phyloP scores from a whole-genome alignment of 306 rosid species.

The Herpetospermum pedunculosum region DNA sequence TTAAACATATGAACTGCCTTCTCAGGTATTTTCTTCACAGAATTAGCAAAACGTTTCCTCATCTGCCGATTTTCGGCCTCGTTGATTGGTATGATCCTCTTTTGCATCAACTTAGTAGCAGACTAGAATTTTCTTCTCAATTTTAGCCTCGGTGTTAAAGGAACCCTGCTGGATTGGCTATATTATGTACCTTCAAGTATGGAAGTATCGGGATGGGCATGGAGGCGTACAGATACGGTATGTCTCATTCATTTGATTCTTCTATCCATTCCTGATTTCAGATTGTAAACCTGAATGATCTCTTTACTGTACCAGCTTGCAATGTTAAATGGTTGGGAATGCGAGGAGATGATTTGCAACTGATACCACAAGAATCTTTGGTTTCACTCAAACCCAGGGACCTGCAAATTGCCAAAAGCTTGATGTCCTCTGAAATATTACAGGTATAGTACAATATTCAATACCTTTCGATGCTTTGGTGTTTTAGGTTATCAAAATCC shows the following conservation, averaged over 20 bases:
- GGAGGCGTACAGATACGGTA: conserved; percentile 86
- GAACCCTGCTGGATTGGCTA: conserved; percentile 97
- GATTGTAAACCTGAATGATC: not conserved
- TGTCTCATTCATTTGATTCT: not conserved
- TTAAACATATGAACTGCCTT: conserved; percentile 8
- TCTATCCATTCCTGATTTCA: not conserved
- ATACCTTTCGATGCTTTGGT: not conserved
- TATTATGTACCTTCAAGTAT: conserved; percentile 71
- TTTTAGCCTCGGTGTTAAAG: conserved; percentile 18
- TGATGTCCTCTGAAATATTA: conserved; percentile 59
- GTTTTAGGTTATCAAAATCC: not conserved
- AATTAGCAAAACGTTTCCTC: conserved; percentile 55
- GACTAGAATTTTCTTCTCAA: not conserved
- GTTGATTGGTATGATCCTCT: conserved; percentile 60
- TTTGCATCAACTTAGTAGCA: not conserved
- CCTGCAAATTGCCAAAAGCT: conserved; percentile 65
- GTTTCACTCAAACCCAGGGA: conserved; percentile 61
- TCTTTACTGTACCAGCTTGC: conserved; percentile 42
- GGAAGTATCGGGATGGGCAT: conserved; percentile 92
- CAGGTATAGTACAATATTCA: conserved; percentile 26
- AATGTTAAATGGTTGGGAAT: conserved; percentile 78
- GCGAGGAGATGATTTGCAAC: conserved; percentile 50
- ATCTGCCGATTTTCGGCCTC: conserved; percentile 70
- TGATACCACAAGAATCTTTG: conserved; percentile 50
- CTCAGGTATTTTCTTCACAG: conserved; percentile 70